A percentile compares a stretch with the other conserved stretches of the same genome.
Conservation (phyloP, 768 basidiomycete genomes). For the Sporobolomyces roseus region DNA sequence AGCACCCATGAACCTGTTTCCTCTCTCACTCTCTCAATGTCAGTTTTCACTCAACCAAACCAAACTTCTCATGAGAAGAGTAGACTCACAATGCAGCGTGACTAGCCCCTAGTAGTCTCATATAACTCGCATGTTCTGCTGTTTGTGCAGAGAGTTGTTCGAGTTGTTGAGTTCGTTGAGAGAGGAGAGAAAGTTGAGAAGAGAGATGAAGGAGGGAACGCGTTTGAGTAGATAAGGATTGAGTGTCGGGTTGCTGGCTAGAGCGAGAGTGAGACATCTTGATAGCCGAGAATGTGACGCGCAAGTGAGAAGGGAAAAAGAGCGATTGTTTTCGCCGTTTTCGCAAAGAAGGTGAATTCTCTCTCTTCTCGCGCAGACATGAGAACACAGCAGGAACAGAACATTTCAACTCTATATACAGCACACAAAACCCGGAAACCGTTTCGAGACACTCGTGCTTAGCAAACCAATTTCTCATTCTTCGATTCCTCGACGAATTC, state of each 20-base stretch:
- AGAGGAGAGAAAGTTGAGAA: constrained; percentile 46
- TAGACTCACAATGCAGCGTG: constrained; percentile 31
- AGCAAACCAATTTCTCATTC: constrained; percentile 71
- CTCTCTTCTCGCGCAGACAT: no score
- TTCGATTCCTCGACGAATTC: constrained; percentile 55
- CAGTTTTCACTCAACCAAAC: neutral
- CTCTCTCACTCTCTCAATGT: no score
- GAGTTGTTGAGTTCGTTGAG: constrained; percentile 29
- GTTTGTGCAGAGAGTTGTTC: constrained; percentile 26
- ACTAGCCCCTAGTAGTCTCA: constrained; percentile 24
- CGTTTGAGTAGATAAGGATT: constrained; percentile 6
- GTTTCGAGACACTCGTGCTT: constrained; percentile 17
- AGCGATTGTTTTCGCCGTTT: no score
- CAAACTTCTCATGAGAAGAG: neutral
- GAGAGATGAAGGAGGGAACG: constrained; percentile 28
- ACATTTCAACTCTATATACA: neutral
- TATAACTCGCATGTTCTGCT: constrained; percentile 37
- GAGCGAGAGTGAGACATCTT: neutral
- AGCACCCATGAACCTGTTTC: neutral
- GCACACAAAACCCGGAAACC: neutral
- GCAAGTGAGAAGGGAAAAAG: no score
- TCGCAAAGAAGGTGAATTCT: no score
- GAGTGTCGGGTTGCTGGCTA: neutral
- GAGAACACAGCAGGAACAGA: no score
- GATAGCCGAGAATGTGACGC: no score